Evolutionary conservation across 1,139 yeast species (phyloP).

Genomic region (Yarrowia galli): DNA sequence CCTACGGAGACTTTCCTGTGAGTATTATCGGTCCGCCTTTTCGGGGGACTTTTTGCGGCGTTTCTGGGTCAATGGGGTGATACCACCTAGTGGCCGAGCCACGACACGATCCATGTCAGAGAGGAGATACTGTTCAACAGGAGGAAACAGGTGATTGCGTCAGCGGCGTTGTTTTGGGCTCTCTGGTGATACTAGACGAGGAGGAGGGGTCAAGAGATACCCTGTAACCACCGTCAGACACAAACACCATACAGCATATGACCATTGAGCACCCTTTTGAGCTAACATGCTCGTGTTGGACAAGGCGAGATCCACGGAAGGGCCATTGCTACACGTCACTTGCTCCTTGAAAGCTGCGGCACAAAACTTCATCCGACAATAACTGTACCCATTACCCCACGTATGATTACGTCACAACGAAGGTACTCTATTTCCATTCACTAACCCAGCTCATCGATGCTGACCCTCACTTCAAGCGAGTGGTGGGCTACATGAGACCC

Average conservation of each 20-base stretch:
- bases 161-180: neutral
- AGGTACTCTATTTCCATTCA: neutral
- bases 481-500: slow-evolving; percentile 73
- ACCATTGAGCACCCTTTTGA: neutral
- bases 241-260: neutral
- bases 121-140: neutral
- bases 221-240: neutral
- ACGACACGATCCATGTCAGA: slow-evolving; percentile 8
- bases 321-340: neutral
- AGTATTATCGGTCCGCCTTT: slow-evolving; percentile 3
- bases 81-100: neutral
- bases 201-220: neutral
- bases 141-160: neutral
- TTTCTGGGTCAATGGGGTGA: neutral
- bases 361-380: neutral
- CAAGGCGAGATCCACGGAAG: neutral
- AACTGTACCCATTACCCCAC: too few species aligned
- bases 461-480: slow-evolving; percentile 79
- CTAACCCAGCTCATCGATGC: slow-evolving; percentile 62
- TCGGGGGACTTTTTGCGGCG: neutral
- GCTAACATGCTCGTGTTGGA: neutral
- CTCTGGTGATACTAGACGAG: neutral
- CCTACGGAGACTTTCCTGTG: slow-evolving; percentile 35
- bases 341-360: neutral
- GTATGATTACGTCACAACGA: neutral